Percentiles rank a stretch among this genome's conserved stretches.
phyloP scores from a whole-genome alignment of 345 rosid genomes.

The Syzygium aqueum region DNA sequence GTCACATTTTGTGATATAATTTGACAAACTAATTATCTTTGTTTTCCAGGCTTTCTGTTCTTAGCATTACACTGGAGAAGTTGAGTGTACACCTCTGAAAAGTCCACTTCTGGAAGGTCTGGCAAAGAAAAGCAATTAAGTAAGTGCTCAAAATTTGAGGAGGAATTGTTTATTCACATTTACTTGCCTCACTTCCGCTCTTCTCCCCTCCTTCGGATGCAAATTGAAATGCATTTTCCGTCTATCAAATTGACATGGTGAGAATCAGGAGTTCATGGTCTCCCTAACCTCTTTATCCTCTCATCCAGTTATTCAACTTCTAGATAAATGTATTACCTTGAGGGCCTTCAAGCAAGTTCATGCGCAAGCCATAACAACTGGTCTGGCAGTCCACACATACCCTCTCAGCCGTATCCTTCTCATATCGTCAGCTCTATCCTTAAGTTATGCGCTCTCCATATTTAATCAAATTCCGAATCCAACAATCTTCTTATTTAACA shows the following conservation, averaged over 20 bases:
- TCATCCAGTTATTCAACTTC: constrained; percentile 27
- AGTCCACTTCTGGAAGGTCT: background rate
- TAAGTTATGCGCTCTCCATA: constrained; percentile 36
- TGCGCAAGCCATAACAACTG: constrained; percentile 30
- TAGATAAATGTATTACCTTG: constrained; percentile 37
- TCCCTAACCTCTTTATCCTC: constrained; percentile 11
- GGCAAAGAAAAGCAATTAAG: background rate
- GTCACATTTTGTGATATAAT: background rate
- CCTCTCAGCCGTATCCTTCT: constrained; percentile 56
- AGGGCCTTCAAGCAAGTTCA: constrained; percentile 40
- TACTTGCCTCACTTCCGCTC: background rate
- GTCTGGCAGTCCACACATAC: constrained; percentile 48
- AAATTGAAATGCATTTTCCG: background rate
- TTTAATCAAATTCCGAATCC: constrained; percentile 39
- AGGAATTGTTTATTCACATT: background rate
- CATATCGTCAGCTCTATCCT: constrained; percentile 21
- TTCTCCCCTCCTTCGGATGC: background rate
- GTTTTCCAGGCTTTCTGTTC: background rate
- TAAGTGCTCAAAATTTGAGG: background rate
- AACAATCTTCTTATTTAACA: constrained; percentile 51
- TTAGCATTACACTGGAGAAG: background rate
- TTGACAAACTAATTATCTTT: background rate
- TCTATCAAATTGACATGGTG: background rate
- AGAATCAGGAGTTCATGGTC: background rate
- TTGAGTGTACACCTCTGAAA: background rate